Evolutionary conservation across 2,329 filamentous ascomycete species (phyloP), one percentile per base, ranked within the genome.

Genomic region (Pyrenophora teres): DNA sequence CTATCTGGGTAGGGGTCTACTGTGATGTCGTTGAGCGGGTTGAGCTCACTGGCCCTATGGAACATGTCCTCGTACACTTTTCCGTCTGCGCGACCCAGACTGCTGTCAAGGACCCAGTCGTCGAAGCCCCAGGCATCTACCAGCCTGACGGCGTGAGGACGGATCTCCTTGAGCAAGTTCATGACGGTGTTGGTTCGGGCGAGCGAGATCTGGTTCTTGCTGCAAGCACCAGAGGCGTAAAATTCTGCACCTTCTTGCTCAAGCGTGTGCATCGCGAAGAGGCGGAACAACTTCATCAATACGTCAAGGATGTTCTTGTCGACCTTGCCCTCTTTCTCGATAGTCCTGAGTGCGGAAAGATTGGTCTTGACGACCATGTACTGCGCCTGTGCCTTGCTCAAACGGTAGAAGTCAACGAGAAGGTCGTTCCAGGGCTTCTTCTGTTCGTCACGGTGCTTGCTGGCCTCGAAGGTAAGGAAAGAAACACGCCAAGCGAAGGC

Each of bases 321-420:
- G 25, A 89, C 75, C 13, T 81, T 77, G 10, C 78, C 70, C n/a
- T 73, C 73, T 9, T 83, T 80, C 6, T 78, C 67, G 6, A 80
- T 75, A 4, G 79, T 78, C 32, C 85, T 83, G 16, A 93, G 83
- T 1, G 83, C 78, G 3, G 85, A 79, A 75, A 94, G 90, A 77
- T 91, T 92, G 77, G 86, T 89, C 80, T 89, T 90, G 57, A 91
- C 87, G 0, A 91, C 82, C 61, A 90, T 81, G 73, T 90, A 91
- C 72, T 92, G 87, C 0, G 86, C 87, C 70, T 89, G 87, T 0
- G 88, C 88, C 5, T 87, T 90, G 50, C 82, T 86, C 5, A 92
- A 82, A 37, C 87, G 85, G 82, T 87, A 90, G 76, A 92, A 91
- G 74, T 91, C 87, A 12, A 91, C 85, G 13, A 92, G 81, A 7